A percentile compares a stretch with the other conserved stretches of the same genome.
phyloP scores from a whole-genome alignment of 148 eudicot species.

The Salicornia ramosissima region DNA sequence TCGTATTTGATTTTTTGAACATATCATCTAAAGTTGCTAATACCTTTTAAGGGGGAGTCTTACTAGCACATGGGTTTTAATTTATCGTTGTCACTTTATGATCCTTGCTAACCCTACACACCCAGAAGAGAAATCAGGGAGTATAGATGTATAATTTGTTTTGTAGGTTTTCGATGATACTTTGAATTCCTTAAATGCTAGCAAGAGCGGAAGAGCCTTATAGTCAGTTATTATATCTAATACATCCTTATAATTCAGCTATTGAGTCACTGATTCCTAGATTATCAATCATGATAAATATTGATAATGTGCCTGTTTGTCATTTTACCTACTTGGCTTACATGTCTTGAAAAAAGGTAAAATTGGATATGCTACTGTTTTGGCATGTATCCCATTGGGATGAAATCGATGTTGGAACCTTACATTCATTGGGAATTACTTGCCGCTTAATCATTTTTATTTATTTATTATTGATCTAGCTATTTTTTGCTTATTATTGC shows the following conservation, averaged over 20 bases:
- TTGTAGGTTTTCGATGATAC: background rate
- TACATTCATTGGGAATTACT: background rate
- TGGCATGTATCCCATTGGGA: too few relatives aligned
- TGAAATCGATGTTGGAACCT: background rate
- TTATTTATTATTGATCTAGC: background rate
- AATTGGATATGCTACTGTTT: constrained; percentile 8
- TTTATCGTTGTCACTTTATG: background rate
- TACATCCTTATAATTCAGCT: background rate
- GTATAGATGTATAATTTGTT: background rate
- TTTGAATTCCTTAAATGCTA: constrained; percentile 1
- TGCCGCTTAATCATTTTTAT: background rate
- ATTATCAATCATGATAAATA: too few relatives aligned
- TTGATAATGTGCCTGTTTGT: background rate
- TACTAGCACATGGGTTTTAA: background rate
- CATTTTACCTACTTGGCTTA: background rate
- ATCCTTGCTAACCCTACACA: background rate
- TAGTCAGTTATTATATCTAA: too few relatives aligned
- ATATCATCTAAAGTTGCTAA: background rate
- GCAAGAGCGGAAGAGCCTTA: background rate
- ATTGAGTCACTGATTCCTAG: background rate
- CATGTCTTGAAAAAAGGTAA: background rate
- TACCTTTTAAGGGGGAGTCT: background rate
- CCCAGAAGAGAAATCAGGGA: background rate
- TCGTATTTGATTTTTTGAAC: background rate
- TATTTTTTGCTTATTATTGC: constrained; percentile 21